Conservation (phyloP, 164 flowering plant genomes). For the Euptelea pleiosperma region DNA sequence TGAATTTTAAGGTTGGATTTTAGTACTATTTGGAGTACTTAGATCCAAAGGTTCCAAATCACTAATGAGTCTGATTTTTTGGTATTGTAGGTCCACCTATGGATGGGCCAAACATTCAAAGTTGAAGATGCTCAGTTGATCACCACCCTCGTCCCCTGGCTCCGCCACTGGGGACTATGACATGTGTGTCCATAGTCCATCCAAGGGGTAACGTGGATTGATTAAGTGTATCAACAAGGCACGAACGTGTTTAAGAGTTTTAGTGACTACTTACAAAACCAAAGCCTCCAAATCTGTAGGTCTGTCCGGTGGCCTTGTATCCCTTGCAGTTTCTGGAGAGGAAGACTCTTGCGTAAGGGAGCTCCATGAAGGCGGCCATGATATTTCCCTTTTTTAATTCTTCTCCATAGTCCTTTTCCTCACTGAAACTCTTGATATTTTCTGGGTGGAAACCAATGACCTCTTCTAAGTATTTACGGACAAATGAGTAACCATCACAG, state of each 20-base stretch:
- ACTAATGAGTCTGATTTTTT: no score
- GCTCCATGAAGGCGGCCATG: slow-evolving; percentile 39
- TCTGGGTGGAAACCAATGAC: slow-evolving; percentile 23
- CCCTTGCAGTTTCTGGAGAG: slow-evolving; percentile 28
- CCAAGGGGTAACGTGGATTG: no score
- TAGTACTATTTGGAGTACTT: no score
- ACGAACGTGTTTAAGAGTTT: background rate
- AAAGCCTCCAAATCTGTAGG: slow-evolving; percentile 28
- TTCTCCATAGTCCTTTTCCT: slow-evolving; percentile 15
- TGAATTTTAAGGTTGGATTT: no score
- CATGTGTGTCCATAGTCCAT: no score
- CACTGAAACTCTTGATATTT: slow-evolving; percentile 24
- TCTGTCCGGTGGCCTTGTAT: slow-evolving; percentile 21
- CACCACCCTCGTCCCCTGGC: no score
- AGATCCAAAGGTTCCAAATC: no score
- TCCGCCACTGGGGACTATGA: no score
- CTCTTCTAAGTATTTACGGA: slow-evolving; percentile 24
- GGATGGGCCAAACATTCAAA: no score
- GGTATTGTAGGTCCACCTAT: no score
- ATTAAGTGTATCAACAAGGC: no score
- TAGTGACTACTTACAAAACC: slow-evolving; percentile 26
- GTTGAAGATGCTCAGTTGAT: no score
- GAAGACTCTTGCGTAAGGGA: slow-evolving; percentile 39
- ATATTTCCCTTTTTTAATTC: slow-evolving; percentile 28
- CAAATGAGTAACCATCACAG: slow-evolving; percentile 44